phyloP scores from a whole-genome alignment of 345 rosid genomes.

The Lenwebbia sp. region DNA sequence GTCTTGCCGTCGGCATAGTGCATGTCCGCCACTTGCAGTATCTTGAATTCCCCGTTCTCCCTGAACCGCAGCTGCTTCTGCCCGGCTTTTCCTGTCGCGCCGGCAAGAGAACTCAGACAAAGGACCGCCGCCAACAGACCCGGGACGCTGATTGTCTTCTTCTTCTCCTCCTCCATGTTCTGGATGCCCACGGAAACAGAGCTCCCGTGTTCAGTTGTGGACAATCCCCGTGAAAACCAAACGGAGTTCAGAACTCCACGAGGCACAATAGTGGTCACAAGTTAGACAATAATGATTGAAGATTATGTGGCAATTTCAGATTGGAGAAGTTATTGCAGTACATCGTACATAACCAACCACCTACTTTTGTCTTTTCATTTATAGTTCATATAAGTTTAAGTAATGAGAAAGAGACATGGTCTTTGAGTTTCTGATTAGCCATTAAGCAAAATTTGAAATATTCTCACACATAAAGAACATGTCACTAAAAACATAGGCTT shows the following conservation, averaged over 20 bases:
- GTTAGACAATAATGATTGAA: not conserved
- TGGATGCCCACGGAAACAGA: not conserved
- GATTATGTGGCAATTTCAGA: not conserved
- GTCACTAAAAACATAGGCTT: not conserved
- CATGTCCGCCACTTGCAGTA: conserved; percentile 92
- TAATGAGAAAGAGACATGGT: not conserved
- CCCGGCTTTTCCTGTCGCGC: not conserved
- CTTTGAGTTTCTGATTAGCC: not conserved
- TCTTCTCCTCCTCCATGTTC: not conserved
- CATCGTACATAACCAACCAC: not conserved
- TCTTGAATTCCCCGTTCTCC: conserved; percentile 53
- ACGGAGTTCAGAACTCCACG: not conserved
- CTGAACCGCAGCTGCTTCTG: conserved; percentile 35
- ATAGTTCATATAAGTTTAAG: not conserved
- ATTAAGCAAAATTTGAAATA: not conserved
- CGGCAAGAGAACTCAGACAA: not conserved
- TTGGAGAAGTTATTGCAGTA: not conserved
- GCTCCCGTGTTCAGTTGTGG: not conserved
- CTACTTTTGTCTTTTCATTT: not conserved
- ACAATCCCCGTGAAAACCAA: not conserved
- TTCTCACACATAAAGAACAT: not conserved
- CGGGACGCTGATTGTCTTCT: not conserved
- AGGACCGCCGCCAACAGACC: not conserved
- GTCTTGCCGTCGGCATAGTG: conserved; percentile 67
- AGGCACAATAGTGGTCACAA: not conserved